Conservation (phyloP, 139 green algal genomes). For the Micractinium sp. region DNA sequence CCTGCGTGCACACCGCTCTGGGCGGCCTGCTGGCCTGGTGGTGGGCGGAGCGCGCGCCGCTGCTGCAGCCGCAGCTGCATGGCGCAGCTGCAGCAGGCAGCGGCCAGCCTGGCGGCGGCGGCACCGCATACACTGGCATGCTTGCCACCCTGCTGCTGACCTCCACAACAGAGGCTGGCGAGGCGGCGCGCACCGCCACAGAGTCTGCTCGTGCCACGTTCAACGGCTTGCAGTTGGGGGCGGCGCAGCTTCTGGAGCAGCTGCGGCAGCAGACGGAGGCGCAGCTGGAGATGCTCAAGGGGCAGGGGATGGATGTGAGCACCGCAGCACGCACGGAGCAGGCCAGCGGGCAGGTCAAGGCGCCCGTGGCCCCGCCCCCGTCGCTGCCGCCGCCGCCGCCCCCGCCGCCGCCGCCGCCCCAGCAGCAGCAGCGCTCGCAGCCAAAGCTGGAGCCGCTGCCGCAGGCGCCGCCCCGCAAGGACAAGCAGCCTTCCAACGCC, state of each 20-base stretch:
- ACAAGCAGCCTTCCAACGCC: background rate
- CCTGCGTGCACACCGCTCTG: constrained; percentile 79
- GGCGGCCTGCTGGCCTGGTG: constrained; percentile 67
- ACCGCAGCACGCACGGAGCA: background rate
- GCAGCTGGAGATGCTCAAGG: background rate
- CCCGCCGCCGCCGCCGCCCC: background rate
- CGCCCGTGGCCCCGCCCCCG: no score
- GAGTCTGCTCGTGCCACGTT: background rate
- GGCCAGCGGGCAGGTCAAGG: no score
- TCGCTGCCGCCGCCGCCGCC: no score
- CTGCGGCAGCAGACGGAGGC: background rate
- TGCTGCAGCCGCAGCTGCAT: background rate
- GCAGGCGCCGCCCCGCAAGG: background rate
- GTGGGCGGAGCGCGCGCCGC: constrained; percentile 48
- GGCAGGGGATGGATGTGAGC: background rate
- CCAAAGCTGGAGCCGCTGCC: background rate
- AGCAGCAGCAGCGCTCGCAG: background rate
- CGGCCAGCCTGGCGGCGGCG: background rate
- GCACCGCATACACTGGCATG: background rate
- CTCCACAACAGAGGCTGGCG: background rate
- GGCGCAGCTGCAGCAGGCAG: background rate
- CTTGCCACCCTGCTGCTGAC: background rate
- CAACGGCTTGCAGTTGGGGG: background rate
- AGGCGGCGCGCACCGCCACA: background rate
- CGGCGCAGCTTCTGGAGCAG: background rate